Conservation (phyloP, 441 rosid genomes). For the Arabidopsis lyrata region DNA sequence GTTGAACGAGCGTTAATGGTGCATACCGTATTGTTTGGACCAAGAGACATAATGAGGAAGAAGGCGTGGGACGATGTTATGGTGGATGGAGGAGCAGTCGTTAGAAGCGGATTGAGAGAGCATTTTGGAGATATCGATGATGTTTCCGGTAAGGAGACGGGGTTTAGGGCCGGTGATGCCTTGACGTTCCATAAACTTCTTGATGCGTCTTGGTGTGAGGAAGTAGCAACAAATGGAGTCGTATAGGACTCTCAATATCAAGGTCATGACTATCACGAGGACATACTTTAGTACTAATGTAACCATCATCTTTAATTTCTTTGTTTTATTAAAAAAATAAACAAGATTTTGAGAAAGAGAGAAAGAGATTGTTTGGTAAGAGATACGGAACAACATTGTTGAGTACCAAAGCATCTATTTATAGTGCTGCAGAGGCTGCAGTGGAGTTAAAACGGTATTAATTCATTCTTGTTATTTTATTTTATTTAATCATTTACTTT, state of each 20-base stretch:
- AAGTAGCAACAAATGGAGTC: slow-evolving; percentile 69
- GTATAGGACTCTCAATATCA: slow-evolving; percentile 52
- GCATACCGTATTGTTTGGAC: slow-evolving; percentile 78
- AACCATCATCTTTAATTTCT: slow-evolving; percentile 33
- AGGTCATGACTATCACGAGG: slow-evolving; percentile 44
- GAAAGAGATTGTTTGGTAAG: slow-evolving; percentile 37
- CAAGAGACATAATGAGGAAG: slow-evolving; percentile 83
- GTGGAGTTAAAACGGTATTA: neutral
- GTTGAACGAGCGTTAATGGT: neutral
- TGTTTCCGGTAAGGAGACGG: slow-evolving; percentile 74
- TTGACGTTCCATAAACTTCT: slow-evolving; percentile 74
- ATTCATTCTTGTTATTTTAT: neutral
- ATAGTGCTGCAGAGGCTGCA: slow-evolving; percentile 29
- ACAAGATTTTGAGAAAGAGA: slow-evolving; percentile 24
- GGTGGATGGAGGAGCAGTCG: slow-evolving; percentile 66
- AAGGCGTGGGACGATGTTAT: slow-evolving; percentile 78
- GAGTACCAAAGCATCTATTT: slow-evolving; percentile 34
- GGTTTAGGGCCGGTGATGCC: slow-evolving; percentile 91
- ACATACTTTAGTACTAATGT: slow-evolving; percentile 30
- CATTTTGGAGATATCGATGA: slow-evolving; percentile 63
- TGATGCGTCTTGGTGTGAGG: slow-evolving; percentile 77
- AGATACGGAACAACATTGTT: slow-evolving; percentile 25
- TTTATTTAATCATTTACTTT: neutral
- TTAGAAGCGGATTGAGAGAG: slow-evolving; percentile 65
- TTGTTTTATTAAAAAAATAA: neutral